Percentiles rank a stretch among this genome's conserved stretches.
Evolutionary conservation across 2,329 filamentous ascomycete genomes (phyloP).

Genomic region (Botrytis pseudocinerea): DNA sequence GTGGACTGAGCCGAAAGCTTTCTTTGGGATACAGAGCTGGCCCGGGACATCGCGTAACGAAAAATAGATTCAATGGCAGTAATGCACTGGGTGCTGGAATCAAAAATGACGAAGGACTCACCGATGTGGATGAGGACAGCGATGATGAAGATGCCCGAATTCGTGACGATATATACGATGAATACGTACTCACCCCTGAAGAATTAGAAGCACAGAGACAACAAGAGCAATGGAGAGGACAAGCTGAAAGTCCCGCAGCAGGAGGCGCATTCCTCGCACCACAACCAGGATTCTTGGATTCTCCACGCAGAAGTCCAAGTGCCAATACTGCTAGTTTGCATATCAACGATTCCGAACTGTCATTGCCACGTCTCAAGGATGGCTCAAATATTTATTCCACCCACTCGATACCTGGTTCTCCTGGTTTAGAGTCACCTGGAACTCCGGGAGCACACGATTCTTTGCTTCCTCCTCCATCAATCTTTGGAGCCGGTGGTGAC

Average conservation of each 20-base stretch:
- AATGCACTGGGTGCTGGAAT: not conserved
- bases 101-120: slow-evolving; percentile 17
- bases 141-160: slow-evolving; percentile 18
- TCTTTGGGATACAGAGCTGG: slow-evolving; percentile 23
- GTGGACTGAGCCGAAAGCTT: slow-evolving; percentile 18
- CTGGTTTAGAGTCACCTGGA: slow-evolving; percentile 18
- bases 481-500: slow-evolving; percentile 15
- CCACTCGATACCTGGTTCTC: slow-evolving; percentile 19
- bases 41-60: slow-evolving; percentile 21
- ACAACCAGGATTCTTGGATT: slow-evolving; percentile 19
- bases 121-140: slow-evolving; percentile 20
- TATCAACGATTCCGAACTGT: slow-evolving; percentile 22
- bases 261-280: slow-evolving; percentile 15
- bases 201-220: slow-evolving; percentile 19
- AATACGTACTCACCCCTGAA: slow-evolving; percentile 24
- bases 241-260: slow-evolving; percentile 15
- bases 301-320: slow-evolving; percentile 7
- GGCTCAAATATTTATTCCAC: slow-evolving; percentile 15
- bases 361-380: slow-evolving; percentile 19
- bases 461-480: slow-evolving; percentile 24
- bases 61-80: not conserved
- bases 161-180: slow-evolving; percentile 23
- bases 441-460: slow-evolving; percentile 22
- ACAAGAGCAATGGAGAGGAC: slow-evolving; percentile 14
- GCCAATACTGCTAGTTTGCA: slow-evolving; percentile 17